Conservation (phyloP, 345 rosid species). For the Eucalyptus paniculata region DNA sequence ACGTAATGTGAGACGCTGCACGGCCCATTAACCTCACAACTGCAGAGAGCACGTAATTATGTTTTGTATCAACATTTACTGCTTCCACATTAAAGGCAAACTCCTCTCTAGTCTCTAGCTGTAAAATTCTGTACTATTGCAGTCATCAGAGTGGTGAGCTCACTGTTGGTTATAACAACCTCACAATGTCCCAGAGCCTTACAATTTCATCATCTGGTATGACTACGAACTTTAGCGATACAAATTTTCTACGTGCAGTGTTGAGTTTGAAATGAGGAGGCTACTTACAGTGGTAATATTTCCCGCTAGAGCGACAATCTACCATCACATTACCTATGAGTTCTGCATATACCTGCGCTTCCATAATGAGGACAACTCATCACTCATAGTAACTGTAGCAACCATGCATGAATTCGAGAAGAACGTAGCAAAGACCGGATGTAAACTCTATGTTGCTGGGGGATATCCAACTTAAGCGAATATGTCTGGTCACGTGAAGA, state of each 20-base stretch:
- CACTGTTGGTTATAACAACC: not conserved
- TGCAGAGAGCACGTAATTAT: slow-evolving; percentile 2
- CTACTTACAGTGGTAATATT: slow-evolving; percentile 92
- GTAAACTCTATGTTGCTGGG: not conserved
- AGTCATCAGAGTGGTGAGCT: not conserved
- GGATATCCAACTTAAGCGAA: not conserved
- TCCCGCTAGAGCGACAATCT: slow-evolving; percentile 97
- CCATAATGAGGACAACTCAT: not conserved
- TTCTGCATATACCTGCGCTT: slow-evolving; percentile 77
- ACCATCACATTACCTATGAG: slow-evolving; percentile 98
- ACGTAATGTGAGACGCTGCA: slow-evolving; percentile 94
- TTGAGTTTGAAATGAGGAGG: not conserved
- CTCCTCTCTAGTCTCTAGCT: not conserved
- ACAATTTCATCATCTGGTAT: not conserved
- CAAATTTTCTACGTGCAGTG: not conserved
- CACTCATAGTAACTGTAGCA: not conserved
- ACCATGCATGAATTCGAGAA: not conserved
- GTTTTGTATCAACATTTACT: not conserved
- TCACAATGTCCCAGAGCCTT: not conserved
- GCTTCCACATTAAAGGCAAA: not conserved
- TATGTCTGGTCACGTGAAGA: not conserved
- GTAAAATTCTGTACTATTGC: not conserved
- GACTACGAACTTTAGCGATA: not conserved
- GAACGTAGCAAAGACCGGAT: not conserved
- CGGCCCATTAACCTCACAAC: slow-evolving; percentile 99